A percentile compares a stretch with the other conserved stretches of the same genome.
These are phyloP conservation scores for Eucalyptus albens DNA, from an alignment of 345 rosid species.

Conservation along the genomic window DNA sequence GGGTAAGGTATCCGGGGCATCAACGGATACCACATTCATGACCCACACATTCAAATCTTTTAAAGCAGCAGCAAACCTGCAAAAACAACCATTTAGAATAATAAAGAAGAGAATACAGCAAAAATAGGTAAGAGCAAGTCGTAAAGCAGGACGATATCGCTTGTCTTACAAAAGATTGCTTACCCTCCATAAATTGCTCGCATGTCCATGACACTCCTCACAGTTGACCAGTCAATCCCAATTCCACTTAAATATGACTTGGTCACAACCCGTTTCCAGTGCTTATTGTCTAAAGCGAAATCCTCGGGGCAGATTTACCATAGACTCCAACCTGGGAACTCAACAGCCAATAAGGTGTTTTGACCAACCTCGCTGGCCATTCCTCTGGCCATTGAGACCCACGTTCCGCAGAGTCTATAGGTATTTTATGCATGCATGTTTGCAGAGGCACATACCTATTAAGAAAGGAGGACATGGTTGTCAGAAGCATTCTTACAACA, in stretches of 20 bases:
- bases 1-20: slow-evolving; percentile 90
- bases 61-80: slow-evolving; percentile 89
- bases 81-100: background rate
- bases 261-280: slow-evolving; percentile 87
- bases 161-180: background rate
- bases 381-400: slow-evolving; percentile 94
- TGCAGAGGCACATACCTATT: slow-evolving; percentile 78
- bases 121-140: background rate
- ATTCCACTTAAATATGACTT: slow-evolving; percentile 73
- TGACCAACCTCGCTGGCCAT: slow-evolving; percentile 83
- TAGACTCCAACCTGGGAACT: slow-evolving; percentile 86
- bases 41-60: slow-evolving; percentile 84
- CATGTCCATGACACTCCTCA: slow-evolving; percentile 98
- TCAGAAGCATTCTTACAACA: background rate
- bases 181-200: slow-evolving; percentile 93
- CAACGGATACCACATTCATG: slow-evolving; percentile 80
- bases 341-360: slow-evolving; percentile 75
- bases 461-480: background rate
- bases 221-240: slow-evolving; percentile 78
- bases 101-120: background rate
- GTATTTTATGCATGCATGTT: slow-evolving; percentile 85
- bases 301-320: slow-evolving; percentile 88
- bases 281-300: slow-evolving; percentile 59
- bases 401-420: slow-evolving; percentile 42
- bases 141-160: background rate